A percentile compares a stretch with the other conserved stretches of the same genome.
These are phyloP conservation scores for Coemansia aciculifera DNA, from an alignment of 192 early-diverging fungal genomes.

Conservation along the genomic window DNA sequence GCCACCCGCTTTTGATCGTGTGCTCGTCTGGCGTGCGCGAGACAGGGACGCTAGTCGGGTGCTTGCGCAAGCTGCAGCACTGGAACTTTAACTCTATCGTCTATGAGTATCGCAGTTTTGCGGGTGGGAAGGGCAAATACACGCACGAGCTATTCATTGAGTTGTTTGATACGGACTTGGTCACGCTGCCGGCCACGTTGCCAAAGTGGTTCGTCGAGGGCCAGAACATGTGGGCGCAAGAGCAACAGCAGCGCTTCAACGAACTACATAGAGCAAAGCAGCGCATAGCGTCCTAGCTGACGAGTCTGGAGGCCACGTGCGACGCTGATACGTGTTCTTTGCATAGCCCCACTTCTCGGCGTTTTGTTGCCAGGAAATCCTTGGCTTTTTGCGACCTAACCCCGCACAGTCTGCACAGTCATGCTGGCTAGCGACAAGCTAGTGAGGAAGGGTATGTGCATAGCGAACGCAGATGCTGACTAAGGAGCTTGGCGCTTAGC, in stretches of 20 bases:
- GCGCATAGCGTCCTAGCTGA: neutral
- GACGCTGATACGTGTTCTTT: neutral
- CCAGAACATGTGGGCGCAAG: slow-evolving; percentile 60
- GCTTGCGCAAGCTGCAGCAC: slow-evolving; percentile 85
- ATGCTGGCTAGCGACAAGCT: neutral
- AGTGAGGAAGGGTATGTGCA: neutral
- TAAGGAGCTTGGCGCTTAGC: neutral
- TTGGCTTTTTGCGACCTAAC: neutral
- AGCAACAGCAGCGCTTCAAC: slow-evolving; percentile 33
- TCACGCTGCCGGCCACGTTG: slow-evolving; percentile 75
- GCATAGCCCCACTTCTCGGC: neutral
- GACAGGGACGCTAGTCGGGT: slow-evolving; percentile 91
- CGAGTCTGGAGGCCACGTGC: neutral
- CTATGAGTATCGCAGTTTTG: slow-evolving; percentile 95
- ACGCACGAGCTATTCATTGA: slow-evolving; percentile 95
- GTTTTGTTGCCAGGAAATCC: neutral
- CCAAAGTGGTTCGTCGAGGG: slow-evolving; percentile 83
- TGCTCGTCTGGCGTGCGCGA: slow-evolving; percentile 95
- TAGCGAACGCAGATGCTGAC: neutral
- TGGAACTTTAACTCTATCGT: slow-evolving; percentile 98
- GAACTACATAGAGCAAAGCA: slow-evolving; percentile 20
- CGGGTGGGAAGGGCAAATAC: slow-evolving; percentile 82
- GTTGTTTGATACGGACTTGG: slow-evolving; percentile 88
- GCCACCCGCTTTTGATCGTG: slow-evolving; percentile 87
- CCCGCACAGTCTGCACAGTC: neutral